Evolutionary conservation across 2,329 filamentous ascomycete genomes (phyloP), one percentile per base, ranked within the genome.

Genomic region (Pseudomassariella vexata): DNA sequence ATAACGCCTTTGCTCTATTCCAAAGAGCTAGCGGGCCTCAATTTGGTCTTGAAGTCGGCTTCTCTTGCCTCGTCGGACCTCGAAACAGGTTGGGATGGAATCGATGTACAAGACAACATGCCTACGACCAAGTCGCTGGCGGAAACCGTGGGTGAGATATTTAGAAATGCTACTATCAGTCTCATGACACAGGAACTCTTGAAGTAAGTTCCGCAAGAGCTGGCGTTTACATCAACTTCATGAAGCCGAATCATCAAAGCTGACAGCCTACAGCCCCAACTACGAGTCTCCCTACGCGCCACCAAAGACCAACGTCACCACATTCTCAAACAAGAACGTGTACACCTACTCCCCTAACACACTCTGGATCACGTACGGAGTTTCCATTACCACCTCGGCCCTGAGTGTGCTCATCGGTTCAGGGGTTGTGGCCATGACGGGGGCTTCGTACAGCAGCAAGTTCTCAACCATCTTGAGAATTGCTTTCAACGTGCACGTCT

Each of bases 121-220:
- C 9, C 11, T 9, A 12, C 4, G n/a, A 26, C 15, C 24, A 15
- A 16, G 18, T 16, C 10, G 14, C 15, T 27, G 5, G 12, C 24
- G 18, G 2, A 11, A 27, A 5, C 15, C 9, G 8, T 27, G 15
- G 24, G 18, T 14, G 24, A 27, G n/a, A 27, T 27, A 17, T 27
- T 27, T 11, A 14, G 24, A 11, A 27, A 27, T 27, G 24, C 24
- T 16, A 27, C 24, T 27, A 16, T 27, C 9, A 27, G 24, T 11
- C n/a, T 27, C 9, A 27, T 27, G 24, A 10, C 24, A 16, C 12
- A 27, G 14, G 24, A 27, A 9, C 5, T 11, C n/a, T 9, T 27
- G n/a, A n/a, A n/a, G n/a, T n/a, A n/a, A n/a, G n/a, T n/a, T n/a
- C n/a, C n/a, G n/a, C n/a, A n/a, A n/a, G n/a, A n/a, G n/a, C n/a